phyloP scores from a whole-genome alignment of 2,329 filamentous ascomycete genomes.

The Anthostomella pinea region DNA sequence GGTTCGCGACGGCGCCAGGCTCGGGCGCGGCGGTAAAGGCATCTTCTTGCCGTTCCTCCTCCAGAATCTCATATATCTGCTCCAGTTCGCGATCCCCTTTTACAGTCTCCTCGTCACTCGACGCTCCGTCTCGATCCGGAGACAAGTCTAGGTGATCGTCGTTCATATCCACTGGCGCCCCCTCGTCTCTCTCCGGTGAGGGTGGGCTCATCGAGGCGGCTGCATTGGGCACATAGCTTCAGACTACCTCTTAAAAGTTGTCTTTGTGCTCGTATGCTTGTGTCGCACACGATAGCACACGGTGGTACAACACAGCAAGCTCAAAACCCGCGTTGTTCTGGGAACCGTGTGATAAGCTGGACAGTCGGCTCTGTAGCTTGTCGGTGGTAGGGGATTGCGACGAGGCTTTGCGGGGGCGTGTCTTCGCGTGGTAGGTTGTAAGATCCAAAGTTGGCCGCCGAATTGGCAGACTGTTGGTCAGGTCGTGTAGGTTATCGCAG shows the following conservation, averaged over 20 bases:
- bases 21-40: conserved; percentile 18
- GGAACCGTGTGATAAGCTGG: too few species aligned
- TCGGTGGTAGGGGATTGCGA: too few species aligned
- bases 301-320: too few species aligned
- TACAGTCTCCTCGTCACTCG: conserved; percentile 43
- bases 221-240: conserved; percentile 28
- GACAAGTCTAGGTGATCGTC: conserved; percentile 45
- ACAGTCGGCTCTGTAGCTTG: too few species aligned
- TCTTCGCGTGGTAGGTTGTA: too few species aligned
- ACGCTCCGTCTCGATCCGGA: conserved; percentile 37
- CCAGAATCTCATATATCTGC: conserved; percentile 34
- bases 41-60: conserved; percentile 34
- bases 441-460: too few species aligned
- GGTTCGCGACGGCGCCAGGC: conserved; percentile 39
- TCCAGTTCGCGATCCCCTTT: conserved; percentile 37
- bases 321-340: too few species aligned
- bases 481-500: too few species aligned
- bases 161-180: conserved; percentile 27
- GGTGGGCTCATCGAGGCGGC: conserved; percentile 28
- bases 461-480: too few species aligned
- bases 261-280: too few species aligned
- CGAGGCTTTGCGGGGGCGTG: too few species aligned
- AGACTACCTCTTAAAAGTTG: not conserved
- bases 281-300: too few species aligned
- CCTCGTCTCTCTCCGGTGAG: conserved; percentile 41